A percentile compares a stretch with the other conserved stretches of the same genome.
phyloP scores from a whole-genome alignment of 768 basidiomycete genomes.

The Suillus spraguei region DNA sequence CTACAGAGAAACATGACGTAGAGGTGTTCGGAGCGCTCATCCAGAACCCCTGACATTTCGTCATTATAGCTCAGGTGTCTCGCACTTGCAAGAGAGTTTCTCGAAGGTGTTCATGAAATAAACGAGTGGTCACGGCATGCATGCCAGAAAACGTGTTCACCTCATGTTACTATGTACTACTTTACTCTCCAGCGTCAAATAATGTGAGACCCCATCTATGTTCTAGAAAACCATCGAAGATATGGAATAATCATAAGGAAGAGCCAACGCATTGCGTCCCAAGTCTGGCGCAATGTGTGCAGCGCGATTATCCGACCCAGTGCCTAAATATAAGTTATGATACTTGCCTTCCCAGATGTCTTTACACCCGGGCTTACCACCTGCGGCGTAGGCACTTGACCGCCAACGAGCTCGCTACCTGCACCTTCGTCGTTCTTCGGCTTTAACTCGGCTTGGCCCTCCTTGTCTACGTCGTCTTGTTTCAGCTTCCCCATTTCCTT shows the following conservation, averaged over 20 bases:
- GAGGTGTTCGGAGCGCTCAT: background rate
- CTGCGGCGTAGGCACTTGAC: constrained; percentile 36
- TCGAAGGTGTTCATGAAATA: background rate
- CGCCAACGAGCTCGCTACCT: constrained; percentile 44
- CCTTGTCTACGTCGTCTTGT: constrained; percentile 37
- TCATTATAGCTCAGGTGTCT: background rate
- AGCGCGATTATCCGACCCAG: constrained; percentile 26
- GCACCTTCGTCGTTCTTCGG: constrained; percentile 37
- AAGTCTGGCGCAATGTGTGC: constrained; percentile 23
- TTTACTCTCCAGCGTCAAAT: constrained; percentile 8
- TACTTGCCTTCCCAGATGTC: constrained; percentile 30
- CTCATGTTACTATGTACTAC: constrained; percentile 5
- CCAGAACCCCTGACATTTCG: background rate
- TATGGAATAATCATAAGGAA: constrained; percentile 43
- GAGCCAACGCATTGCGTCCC: constrained; percentile 33
- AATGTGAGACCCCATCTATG: constrained; percentile 20
- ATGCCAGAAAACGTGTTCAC: constrained; percentile 3
- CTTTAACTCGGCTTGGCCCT: constrained; percentile 37
- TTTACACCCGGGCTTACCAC: constrained; percentile 38
- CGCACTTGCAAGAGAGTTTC: background rate
- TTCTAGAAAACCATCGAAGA: constrained; percentile 35
- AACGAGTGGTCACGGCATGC: background rate
- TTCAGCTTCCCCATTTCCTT: constrained; percentile 75
- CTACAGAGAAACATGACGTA: constrained; percentile 4
- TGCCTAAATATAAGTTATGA: constrained; percentile 33